Evolutionary conservation across 768 basidiomycete species (phyloP), one percentile per base, ranked within the genome.

Genomic region (Fomitopsis serialis): DNA sequence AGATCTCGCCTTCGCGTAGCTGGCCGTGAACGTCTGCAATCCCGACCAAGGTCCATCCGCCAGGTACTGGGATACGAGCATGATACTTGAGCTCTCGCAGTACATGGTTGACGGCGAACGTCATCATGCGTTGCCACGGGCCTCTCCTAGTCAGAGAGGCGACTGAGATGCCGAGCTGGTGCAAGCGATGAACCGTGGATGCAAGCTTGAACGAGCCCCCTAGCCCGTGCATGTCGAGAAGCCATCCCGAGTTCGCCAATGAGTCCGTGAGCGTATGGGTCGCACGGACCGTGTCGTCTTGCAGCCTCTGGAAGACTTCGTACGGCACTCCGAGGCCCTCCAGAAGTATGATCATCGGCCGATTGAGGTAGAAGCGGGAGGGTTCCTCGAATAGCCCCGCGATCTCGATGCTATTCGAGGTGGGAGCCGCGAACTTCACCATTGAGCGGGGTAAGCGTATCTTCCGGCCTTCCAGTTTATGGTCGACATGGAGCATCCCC

Each of bases 41-140:
- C 0, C 87, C 87, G 3, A 88, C 87, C 1, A n/a, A 91, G 0
- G 84, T 89, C 73, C 78, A 85, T 2, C 77, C 80, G 67, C 92
- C 89, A 1, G 78, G 79, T 15, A 90, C 72, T 11, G 85, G 85
- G 37, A 90, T 89, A 3, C 87, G 76, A 0, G 86, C 84, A 42
- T 65, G 65, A 51, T 81, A 77, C 55, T 88, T 89, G 21, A 88
- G 70, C 44, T 79, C 72, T 34, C 87, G 77, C 7, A 89, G 72
- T 17, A 84, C 70, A 53, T 88, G 85, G 57, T 85, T 74, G 24
- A 79, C 70, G 0, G 79, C 76, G 56, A 75, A 79, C 24, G 76
- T 72, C 58, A 86, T 67, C 63, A 79, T 72, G 42, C 74, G 74
- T 13, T 69, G 55, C 63, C 81, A 82, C 58, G 85, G 85, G 2